Evolutionary conservation across 306 rosid species (phyloP), one percentile per base, ranked within the genome.

Genomic region (Cercis canadensis): DNA sequence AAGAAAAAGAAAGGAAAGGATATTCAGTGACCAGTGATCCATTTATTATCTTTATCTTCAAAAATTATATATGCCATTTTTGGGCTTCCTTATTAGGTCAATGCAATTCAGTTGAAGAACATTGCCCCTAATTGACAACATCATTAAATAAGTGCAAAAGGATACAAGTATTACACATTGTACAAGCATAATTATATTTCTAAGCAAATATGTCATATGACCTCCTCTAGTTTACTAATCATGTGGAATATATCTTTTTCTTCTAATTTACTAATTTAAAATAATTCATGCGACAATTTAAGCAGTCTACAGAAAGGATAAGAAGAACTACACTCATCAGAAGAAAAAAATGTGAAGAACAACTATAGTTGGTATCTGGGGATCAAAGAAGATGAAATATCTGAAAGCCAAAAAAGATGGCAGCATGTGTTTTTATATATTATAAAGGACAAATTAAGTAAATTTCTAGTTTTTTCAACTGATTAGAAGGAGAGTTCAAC

Each of bases 381-480:
- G 64, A 70, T 46, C 67, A 36, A 12, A 60, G 55, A 77, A 44
- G 44, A 44, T 44, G 52, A 55, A 54, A 46, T 12, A 65, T 55
- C 15, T 12, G 54, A 69, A 76, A 69, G 36, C 65, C 46, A 2
- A 8, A 49, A 37, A 19, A 11, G 51, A 32, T 6, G 53, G 21
- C 49, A 43, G 8, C 53, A 44, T 19, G 11, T 11, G 11, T 55
- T 21, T 13, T 0, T 11, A 62, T 6, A 8, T 15, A 70, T 43
- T 43, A 4, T 10, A 43, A 43, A 43, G 49, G 13, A 43, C 1
- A 37, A 37, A 37, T 6, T 37, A 37, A 43, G 14, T 2, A 43
- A 8, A 43, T 11, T 10, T 12, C 10, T 37, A 24, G 49, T n/a
- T 37, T 21, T 52, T 31, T 24, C 50, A 70, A 49, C 67, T 11